Percentiles rank a stretch among this genome's conserved stretches.
Conservation (phyloP, 768 basidiomycete genomes). For the Boletus barrowsii region DNA sequence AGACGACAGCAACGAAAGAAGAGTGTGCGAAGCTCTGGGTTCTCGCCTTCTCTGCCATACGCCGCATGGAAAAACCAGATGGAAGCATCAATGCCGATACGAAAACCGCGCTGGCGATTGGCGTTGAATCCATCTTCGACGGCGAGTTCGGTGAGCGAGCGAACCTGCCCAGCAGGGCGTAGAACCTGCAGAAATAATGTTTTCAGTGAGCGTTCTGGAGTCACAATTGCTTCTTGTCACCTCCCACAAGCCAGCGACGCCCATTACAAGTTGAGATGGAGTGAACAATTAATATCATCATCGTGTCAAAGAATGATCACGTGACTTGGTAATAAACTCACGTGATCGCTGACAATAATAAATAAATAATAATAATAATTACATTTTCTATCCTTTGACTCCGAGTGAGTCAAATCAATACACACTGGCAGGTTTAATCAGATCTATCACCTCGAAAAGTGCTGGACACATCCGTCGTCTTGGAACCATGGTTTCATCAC, state of each 20-base stretch:
- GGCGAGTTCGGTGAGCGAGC: slow-evolving; percentile 75
- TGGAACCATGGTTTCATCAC: slow-evolving; percentile 29
- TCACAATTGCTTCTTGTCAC: slow-evolving; percentile 26
- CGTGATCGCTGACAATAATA: background rate
- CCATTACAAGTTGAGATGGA: slow-evolving; percentile 30
- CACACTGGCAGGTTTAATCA: background rate
- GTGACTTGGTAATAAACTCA: slow-evolving; percentile 4
- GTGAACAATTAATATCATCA: background rate
- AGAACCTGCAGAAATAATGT: slow-evolving; percentile 44
- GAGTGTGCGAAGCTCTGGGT: slow-evolving; percentile 78
- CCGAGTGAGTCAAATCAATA: no score
- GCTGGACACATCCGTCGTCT: slow-evolving; percentile 3
- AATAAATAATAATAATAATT: no score
- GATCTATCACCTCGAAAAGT: background rate
- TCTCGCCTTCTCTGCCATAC: slow-evolving; percentile 76
- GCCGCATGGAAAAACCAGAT: slow-evolving; percentile 77
- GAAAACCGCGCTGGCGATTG: slow-evolving; percentile 69
- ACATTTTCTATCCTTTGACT: no score
- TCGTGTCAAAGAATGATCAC: background rate
- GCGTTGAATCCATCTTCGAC: slow-evolving; percentile 71
- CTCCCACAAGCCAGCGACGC: slow-evolving; percentile 51
- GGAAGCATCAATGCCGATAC: slow-evolving; percentile 84
- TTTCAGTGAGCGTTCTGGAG: slow-evolving; percentile 13
- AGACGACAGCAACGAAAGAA: slow-evolving; percentile 85
- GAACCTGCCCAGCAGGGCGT: slow-evolving; percentile 63